Evolutionary conservation across 208 protist species (phyloP).

Genomic region (Trypanosoma caninum): DNA sequence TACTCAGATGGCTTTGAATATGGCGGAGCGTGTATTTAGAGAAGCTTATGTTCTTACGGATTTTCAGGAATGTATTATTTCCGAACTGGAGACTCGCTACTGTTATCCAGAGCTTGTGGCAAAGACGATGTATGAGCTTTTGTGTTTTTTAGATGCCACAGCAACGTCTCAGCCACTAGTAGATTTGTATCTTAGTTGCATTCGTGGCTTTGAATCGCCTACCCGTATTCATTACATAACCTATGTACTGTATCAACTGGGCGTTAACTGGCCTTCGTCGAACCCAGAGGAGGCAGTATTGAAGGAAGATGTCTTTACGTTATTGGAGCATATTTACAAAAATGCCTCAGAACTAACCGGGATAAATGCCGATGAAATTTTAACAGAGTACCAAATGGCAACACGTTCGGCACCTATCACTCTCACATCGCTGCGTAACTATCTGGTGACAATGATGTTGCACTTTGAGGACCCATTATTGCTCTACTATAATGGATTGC

Average conservation of each 20-base stretch:
- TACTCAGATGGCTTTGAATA: slow-evolving; percentile 56
- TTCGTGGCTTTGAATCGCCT: slow-evolving; percentile 79
- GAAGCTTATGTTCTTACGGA: slow-evolving; percentile 76
- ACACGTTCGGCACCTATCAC: slow-evolving; percentile 73
- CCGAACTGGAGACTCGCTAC: slow-evolving; percentile 85
- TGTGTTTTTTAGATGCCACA: slow-evolving; percentile 85
- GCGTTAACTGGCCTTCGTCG: slow-evolving; percentile 78
- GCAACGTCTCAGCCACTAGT: slow-evolving; percentile 45
- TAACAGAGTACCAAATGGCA: slow-evolving; percentile 77
- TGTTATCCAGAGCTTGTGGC: slow-evolving; percentile 83
- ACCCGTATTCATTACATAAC: slow-evolving; percentile 82
- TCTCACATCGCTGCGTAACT: slow-evolving; percentile 65
- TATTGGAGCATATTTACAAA: slow-evolving; percentile 81
- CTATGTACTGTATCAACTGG: slow-evolving; percentile 79
- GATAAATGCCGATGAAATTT: slow-evolving; percentile 52
- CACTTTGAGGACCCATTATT: slow-evolving; percentile 81
- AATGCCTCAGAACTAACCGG: slow-evolving; percentile 44
- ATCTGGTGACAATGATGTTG: slow-evolving; percentile 64
- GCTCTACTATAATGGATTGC: slow-evolving; percentile 71
- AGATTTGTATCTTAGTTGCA: slow-evolving; percentile 69
- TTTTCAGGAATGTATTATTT: slow-evolving; percentile 83
- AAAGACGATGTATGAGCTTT: slow-evolving; percentile 85
- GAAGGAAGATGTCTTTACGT: slow-evolving; percentile 57
- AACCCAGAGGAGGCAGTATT: slow-evolving; percentile 57
- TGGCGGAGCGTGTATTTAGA: slow-evolving; percentile 78